Conservation (phyloP, 1,284 basidiomycete species). For the Fomitopsis schrenkii region DNA sequence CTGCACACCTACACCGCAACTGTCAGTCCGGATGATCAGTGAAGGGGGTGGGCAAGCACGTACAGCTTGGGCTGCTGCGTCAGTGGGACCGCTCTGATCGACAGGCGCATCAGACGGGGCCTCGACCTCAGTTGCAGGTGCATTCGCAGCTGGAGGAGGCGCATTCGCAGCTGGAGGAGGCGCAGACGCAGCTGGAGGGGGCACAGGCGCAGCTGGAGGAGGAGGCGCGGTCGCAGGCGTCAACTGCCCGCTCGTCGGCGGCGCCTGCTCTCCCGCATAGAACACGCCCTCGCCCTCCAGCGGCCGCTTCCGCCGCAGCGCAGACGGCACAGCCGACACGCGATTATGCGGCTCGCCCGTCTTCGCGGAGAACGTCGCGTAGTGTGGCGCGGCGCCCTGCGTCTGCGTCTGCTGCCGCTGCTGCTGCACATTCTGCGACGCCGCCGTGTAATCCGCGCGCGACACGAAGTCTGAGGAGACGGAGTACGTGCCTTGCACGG, state of each 20-base stretch:
- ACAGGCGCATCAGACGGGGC: too few species aligned
- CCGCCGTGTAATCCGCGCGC: slow-evolving; percentile 4
- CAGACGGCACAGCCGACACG: not conserved
- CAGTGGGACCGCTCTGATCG: not conserved
- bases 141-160: not conserved
- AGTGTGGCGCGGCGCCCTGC: slow-evolving; percentile 3
- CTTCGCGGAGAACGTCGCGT: slow-evolving; percentile 15
- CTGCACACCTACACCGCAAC: slow-evolving; percentile 20
- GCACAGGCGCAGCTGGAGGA: too few species aligned
- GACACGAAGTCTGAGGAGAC: slow-evolving; percentile 7
- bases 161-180: not conserved
- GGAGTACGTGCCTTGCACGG: not conserved
- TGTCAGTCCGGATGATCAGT: not conserved
- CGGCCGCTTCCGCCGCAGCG: not conserved
- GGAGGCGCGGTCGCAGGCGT: not conserved
- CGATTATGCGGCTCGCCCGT: slow-evolving; percentile 14
- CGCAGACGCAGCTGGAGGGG: too few species aligned
- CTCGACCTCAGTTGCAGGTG: too few species aligned
- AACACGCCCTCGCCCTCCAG: not conserved
- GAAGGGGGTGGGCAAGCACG: not conserved
- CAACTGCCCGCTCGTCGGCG: not conserved
- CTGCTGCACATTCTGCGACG: slow-evolving; percentile 8
- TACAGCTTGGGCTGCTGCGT: not conserved
- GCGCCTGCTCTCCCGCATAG: not conserved
- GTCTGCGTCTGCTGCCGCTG: not conserved